phyloP scores from a whole-genome alignment of 1,284 basidiomycete genomes.

The Cutaneotrichosporon dermatis region DNA sequence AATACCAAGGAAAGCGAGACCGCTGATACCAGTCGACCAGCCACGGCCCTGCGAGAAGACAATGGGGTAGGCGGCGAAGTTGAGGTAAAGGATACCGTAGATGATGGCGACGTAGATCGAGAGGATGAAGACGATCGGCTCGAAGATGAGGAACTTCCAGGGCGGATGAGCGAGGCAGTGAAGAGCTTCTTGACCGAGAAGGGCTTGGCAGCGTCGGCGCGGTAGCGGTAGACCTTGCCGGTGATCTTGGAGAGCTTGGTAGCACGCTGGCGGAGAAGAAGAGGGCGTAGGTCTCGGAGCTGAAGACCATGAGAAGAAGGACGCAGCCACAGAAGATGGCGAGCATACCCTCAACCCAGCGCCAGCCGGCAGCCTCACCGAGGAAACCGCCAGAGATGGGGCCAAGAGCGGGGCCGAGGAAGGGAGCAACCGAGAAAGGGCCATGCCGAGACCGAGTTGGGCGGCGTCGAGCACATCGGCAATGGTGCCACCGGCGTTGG shows the following conservation, averaged over 20 bases:
- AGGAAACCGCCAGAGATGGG: conserved; percentile 48
- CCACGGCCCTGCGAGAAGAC: conserved; percentile 60
- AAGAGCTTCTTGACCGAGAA: conserved; percentile 40
- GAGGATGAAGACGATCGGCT: conserved; percentile 52
- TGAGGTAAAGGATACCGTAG: conserved; percentile 43
- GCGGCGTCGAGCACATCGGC: conserved; percentile 41
- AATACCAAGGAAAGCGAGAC: conserved; percentile 64
- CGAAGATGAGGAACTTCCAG: conserved; percentile 51
- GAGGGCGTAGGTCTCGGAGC: conserved; percentile 52
- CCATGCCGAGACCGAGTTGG: conserved; percentile 42
- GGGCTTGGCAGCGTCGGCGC: conserved; percentile 50
- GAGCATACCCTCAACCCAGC: conserved; percentile 64
- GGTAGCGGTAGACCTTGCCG: conserved; percentile 48
- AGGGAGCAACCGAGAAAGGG: conserved; percentile 20
- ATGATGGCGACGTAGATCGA: conserved; percentile 59
- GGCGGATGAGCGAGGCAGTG: conserved; percentile 49
- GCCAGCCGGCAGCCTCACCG: conserved; percentile 45
- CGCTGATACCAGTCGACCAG: conserved; percentile 60
- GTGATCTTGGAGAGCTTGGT: conserved; percentile 44
- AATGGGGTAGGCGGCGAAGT: conserved; percentile 53
- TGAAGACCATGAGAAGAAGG: conserved; percentile 18
- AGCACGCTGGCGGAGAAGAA: conserved; percentile 48
- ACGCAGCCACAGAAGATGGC: conserved; percentile 48
- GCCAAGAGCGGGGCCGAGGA: conserved; percentile 26
- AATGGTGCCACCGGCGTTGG: conserved; percentile 47